Conservation (phyloP, 768 basidiomycete genomes). For the Stropharia rugosoannulata region DNA sequence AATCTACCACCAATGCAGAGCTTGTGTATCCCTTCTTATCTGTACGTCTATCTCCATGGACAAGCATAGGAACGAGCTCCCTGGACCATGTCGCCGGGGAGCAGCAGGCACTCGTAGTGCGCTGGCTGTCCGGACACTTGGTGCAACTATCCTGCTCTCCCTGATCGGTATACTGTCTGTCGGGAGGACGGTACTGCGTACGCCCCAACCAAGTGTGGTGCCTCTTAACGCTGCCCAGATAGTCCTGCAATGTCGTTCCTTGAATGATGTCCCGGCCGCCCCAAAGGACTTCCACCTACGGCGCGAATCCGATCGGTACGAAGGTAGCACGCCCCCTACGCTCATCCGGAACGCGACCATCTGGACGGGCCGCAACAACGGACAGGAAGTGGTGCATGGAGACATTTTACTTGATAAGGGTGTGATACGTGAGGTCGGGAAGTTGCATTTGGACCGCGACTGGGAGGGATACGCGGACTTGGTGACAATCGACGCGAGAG, state of each 20-base stretch:
- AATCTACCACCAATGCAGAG: too few relatives aligned
- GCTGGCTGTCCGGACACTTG: conserved; percentile 16
- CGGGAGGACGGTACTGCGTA: conserved; percentile 20
- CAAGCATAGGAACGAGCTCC: too few relatives aligned
- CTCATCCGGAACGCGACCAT: conserved; percentile 75
- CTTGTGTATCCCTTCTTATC: too few relatives aligned
- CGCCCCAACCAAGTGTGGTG: conserved; percentile 16
- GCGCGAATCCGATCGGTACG: conserved; percentile 58
- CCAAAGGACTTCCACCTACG: conserved; percentile 38
- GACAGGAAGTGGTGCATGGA: conserved; percentile 56
- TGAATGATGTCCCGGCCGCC: conserved; percentile 47
- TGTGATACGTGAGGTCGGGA: conserved; percentile 51
- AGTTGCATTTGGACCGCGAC: conserved; percentile 26
- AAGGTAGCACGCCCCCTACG: conserved; percentile 57
- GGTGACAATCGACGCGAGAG: conserved; percentile 50
- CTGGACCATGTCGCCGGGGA: too few relatives aligned
- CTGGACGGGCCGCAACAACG: conserved; percentile 54
- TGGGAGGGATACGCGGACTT: conserved; percentile 22
- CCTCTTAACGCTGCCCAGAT: conserved; percentile 41
- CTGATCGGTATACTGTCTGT: conserved; percentile 24
- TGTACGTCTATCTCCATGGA: too few relatives aligned
- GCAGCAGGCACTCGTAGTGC: too few relatives aligned
- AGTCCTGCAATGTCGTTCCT: conserved; percentile 48
- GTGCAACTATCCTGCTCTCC: conserved; percentile 22
- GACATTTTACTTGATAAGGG: conserved; percentile 62